Evolutionary conservation across 2,329 filamentous ascomycete genomes (phyloP), one percentile per base, ranked within the genome.

Genomic region (Alternaria conjuncta): DNA sequence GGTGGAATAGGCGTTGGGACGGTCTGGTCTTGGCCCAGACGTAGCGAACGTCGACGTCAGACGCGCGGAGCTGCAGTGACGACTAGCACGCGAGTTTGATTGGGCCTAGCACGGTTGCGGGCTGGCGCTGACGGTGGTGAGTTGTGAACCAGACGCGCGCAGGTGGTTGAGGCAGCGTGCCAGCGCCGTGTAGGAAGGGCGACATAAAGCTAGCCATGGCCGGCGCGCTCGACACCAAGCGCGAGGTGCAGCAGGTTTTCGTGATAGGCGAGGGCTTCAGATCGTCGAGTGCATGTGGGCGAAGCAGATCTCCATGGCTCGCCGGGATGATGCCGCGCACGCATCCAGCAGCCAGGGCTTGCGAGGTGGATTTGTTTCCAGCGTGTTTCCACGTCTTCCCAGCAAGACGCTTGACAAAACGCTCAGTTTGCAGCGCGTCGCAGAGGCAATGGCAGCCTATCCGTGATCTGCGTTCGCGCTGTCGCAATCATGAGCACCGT

Each of bases 1-100:
- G 60, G 59, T 41, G 61, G 57, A 55, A 67, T 64, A 62, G 55
- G 60, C 60, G 55, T 62, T 59, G 66, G 66, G 62, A 64, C 44
- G 23, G 50, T 36, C 18, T 45, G 36, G 55, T 57, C 65, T 70
- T 71, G 67, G 68, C 61, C 41, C 51, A 55, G 63, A 51, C 56
- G 60, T 68, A 49, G 58, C 70, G 68, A 69, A 62, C 69, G 63
- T 57, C 67, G 62, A 74, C 71, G 70, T 73, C 71, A 74, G 68
- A 71, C 65, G 66, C 67, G 65, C 67, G 64, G 67, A 68, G 64
- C 59, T 67, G 62, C 63, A 44, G 60, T 54, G 59, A 61, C 50
- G 56, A 47, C 32, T 61, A 58, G 36, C 36, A 41, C 36, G 36
- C 36, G 36, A 41, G 55, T 53, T 32, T 36, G 18, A 25, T 44